Base-by-base conservation (phyloP, 257 asterid species). In the Perilla frutescens region DNA sequence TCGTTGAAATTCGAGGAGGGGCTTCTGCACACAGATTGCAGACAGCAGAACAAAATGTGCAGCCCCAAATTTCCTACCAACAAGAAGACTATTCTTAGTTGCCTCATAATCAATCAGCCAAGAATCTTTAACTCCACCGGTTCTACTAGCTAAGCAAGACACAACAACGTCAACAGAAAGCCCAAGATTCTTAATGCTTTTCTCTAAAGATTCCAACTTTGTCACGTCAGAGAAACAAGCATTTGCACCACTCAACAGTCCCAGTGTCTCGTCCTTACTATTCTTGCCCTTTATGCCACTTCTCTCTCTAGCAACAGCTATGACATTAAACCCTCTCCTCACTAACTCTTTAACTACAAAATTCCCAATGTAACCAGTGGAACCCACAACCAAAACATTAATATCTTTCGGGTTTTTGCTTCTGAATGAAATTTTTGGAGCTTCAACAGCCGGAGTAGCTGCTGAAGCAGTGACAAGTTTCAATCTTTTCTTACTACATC, bases 11-110 rank as follows among this genome's bases (percentile, higher is more conserved):
- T 95, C 99, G n/a, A 95, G 96, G 57, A 95, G 99, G 81, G 98
- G 99, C 81, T 95, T 95, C 54, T 95, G 99, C 61, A 95, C 98
- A 74, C 97, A 95, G 36, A 95, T 92, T 48, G 99, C 99, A 36
- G 99, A 95, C 5, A 95, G 29, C 80, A 95, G 60, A 53, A 95
- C 94, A 76, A 95, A 92, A 84, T 95, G 99, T 9, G 90, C 29
- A 39, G 97, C 98, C 54, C 99, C 99, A 40, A 76, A 88, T 44
- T 87, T 88, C 78, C 80, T 86, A 45, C 98, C 98, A 3, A 86
- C 96, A 79, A 86, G 12, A 56, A 94, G 96, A 73, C 96, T 90
- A 51, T 91, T 94, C 84, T 79, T 91, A 3, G 98, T 90, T 3
- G 99, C 99, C 79, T 90, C 93, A 45, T 94, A 94, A 81, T 94